Percentiles rank a stretch among this genome's conserved stretches.
phyloP scores from a whole-genome alignment of 352 stramenopile genomes.

The Pythium angustatum region DNA sequence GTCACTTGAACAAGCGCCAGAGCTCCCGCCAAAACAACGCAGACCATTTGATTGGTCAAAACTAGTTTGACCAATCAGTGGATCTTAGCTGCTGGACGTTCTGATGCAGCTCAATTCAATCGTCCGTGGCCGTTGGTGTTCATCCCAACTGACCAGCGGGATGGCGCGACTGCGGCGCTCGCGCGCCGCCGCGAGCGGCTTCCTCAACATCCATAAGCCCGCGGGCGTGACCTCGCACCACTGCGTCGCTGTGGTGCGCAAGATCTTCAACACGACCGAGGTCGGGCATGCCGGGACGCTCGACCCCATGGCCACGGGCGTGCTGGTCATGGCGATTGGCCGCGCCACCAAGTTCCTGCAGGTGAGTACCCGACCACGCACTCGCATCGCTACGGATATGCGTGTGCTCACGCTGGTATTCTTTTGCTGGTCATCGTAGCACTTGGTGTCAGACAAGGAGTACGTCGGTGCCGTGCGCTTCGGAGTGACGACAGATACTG shows the following conservation, averaged over 20 bases:
- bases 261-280: slow-evolving; percentile 68
- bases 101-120: slow-evolving; percentile 3
- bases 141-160: neutral
- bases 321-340: slow-evolving; percentile 79
- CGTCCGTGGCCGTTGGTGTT: slow-evolving; percentile 2
- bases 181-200: slow-evolving; percentile 44
- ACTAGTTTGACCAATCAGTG: slow-evolving; percentile 24
- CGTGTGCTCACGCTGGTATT: no score
- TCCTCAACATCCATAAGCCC: slow-evolving; percentile 84
- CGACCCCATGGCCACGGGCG: slow-evolving; percentile 88
- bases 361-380: slow-evolving; percentile 31
- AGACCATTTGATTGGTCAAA: slow-evolving; percentile 21
- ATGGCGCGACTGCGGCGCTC: slow-evolving; percentile 33
- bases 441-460: slow-evolving; percentile 68
- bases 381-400: no score
- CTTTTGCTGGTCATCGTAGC: slow-evolving; percentile 29
- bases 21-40: slow-evolving; percentile 26
- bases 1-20: neutral
- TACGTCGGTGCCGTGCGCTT: slow-evolving; percentile 77
- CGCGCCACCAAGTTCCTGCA: slow-evolving; percentile 84
- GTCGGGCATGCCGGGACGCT: slow-evolving; percentile 84
- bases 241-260: slow-evolving; percentile 68
- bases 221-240: slow-evolving; percentile 75
- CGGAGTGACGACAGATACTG: slow-evolving; percentile 73
- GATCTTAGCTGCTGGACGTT: neutral